Evolutionary conservation across 2,329 filamentous ascomycete genomes (phyloP), one percentile per base, ranked within the genome.

Genomic region (Colletotrichum godetiae): DNA sequence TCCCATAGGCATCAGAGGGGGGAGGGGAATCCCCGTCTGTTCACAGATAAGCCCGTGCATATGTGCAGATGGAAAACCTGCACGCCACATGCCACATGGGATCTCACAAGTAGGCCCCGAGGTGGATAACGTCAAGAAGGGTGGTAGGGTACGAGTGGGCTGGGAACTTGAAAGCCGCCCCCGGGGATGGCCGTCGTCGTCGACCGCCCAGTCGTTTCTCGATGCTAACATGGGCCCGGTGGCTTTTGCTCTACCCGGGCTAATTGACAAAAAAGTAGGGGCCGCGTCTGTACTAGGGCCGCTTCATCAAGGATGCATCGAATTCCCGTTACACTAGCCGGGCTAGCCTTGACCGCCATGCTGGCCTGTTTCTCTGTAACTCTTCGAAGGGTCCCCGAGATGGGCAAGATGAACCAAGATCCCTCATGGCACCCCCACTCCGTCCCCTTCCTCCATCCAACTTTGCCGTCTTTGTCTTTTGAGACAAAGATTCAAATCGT

Each of bases 351-450:
- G 29, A 15, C 61, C n/a, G n/a, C 24, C 49, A 27, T 56, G 67
- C 60, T 61, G 67, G 70, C 67, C 67, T 70, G 60, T 27, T 7
- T 52, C 37, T 7, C 42, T 49, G 15, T 66, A 55, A 42, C 11
- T 52, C 19, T 49, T 49, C 66, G 27, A 64, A 64, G 49, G 15
- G 5, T 10, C 46, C 29, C n/a, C 53, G 55, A 42, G 53, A 53
- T 55, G 66, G 67, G 33, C 46, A 35, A 73, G 46, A 63, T 60
- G 66, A 46, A 46, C 60, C 67, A 42, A 66, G 67, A 65, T 65
- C 49, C 60, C 60, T 13, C 49, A 61, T 42, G 55, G 31, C 5
- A 65, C 70, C 70, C 70, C 70, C 70, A 70, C 70, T 57, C 27
- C 24, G 27, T 35, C n/a, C 49, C 19, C 46, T 59, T 42, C 37